Evolutionary conservation across 164 flowering plant genomes (phyloP), one percentile per base, ranked within the genome.

Genomic region (Platanus orientalis): DNA sequence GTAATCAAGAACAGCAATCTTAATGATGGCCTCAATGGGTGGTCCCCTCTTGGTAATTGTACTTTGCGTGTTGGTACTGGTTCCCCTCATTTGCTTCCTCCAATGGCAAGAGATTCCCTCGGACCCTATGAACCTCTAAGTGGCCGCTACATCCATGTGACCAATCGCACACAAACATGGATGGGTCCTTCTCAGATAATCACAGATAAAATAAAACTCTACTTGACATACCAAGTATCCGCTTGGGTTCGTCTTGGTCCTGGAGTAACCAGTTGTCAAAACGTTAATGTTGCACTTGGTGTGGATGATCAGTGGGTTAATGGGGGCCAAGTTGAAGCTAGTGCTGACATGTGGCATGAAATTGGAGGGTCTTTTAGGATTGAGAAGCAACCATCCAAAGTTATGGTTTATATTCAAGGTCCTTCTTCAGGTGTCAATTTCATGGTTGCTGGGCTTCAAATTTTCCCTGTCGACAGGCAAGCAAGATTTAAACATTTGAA

Each of bases 111-210:
- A 69, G 97, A 82, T 14, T 78, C 91, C 58, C 87, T 93, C 24
- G 98, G 96, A 57, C 70, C 80, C 50, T 82, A 83, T 65, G 83
- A 78, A 54, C 89, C 92, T 64, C 73, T 90, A 52, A 89, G 85
- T 69, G 96, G 97, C 36, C 85, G 78, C 57, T 87, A 71, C 76
- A 88, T 94, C 61, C 85, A 72, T 61, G 96, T 82, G 49, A 83
- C 80, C 6, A 87, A 89, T n/a, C 93, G 99, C 47, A 86, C 87
- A 20, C 87, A 94, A 60, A 83, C 78, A 30, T 94, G 99, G 99
- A 88, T 86, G 92, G 99, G 99, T 40, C 99, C 99, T 49, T 91
- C 96, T 71, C 99, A 94, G 79, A 88, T 80, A 71, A 85, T 94
- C 64, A 88, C 96, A 9, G 99, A 89, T 32, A 85, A 79, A 61